A percentile compares a stretch with the other conserved stretches of the same genome.
Evolutionary conservation across 1,139 yeast species (phyloP).

Genomic region (Protomyces inouyei): DNA sequence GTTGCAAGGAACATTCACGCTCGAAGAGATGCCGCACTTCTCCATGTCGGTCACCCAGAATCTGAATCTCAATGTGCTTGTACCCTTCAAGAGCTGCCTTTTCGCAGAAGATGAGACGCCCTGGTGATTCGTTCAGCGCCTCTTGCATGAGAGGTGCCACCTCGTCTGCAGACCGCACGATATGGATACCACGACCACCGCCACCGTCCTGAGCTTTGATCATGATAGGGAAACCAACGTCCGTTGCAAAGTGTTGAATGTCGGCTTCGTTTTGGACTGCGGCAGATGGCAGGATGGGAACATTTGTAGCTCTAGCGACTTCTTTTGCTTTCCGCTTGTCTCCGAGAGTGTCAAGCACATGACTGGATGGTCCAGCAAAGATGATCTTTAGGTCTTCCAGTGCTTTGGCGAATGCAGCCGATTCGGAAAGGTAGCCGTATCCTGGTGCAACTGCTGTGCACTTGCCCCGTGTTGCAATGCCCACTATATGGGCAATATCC

Average conservation of each 20-base stretch:
- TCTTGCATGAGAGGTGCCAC: slow-evolving; percentile 45
- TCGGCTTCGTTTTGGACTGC: slow-evolving; percentile 69
- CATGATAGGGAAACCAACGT: slow-evolving; percentile 86
- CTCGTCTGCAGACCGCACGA: slow-evolving; percentile 76
- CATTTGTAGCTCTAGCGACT: slow-evolving; percentile 80
- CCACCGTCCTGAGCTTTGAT: slow-evolving; percentile 98
- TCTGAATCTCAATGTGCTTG: slow-evolving; percentile 96
- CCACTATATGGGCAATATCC: slow-evolving; percentile 72
- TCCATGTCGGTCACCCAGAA: slow-evolving; percentile 93
- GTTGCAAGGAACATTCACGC: slow-evolving; percentile 94
- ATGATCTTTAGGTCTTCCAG: slow-evolving; percentile 76
- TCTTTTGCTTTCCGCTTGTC: slow-evolving; percentile 94
- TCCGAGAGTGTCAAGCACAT: slow-evolving; percentile 65
- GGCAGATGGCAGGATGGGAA: slow-evolving; percentile 94
- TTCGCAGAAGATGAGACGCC: slow-evolving; percentile 91
- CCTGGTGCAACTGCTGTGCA: slow-evolving; percentile 96
- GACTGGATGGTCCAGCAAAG: slow-evolving; percentile 78
- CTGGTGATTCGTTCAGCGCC: slow-evolving; percentile 51
- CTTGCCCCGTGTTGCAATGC: slow-evolving; percentile 74
- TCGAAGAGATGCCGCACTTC: slow-evolving; percentile 90
- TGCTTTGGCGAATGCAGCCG: slow-evolving; percentile 90
- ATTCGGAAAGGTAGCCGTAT: slow-evolving; percentile 92
- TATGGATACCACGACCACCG: slow-evolving; percentile 96
- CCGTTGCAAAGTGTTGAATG: slow-evolving; percentile 70
- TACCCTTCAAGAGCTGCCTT: slow-evolving; percentile 66